Evolutionary conservation across 2,329 filamentous ascomycete species (phyloP).

Genomic region (Malbranchea cinnamomea): DNA sequence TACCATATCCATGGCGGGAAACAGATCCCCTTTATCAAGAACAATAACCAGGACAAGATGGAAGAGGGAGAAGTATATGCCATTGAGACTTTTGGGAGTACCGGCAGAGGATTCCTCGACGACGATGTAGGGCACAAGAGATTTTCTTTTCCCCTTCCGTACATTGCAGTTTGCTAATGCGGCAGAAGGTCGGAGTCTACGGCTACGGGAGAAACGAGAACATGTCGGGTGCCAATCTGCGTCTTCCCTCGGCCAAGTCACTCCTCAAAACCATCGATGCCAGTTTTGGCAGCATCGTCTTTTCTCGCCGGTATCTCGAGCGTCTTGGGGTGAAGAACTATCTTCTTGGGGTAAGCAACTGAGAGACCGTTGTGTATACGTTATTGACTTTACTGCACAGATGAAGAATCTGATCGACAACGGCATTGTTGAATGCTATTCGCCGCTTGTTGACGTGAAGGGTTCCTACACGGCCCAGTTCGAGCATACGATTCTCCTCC

Average conservation of each 20-base stretch:
- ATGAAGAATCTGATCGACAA: constrained; percentile 43
- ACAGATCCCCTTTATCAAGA: constrained; percentile 37
- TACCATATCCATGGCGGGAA: constrained; percentile 44
- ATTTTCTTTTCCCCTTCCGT: neutral
- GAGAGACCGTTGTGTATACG: neutral
- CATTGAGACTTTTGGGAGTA: constrained; percentile 44
- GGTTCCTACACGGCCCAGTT: constrained; percentile 51
- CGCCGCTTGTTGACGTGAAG: constrained; percentile 41
- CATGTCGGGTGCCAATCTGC: constrained; percentile 23
- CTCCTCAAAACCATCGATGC: constrained; percentile 44
- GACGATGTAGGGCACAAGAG: constrained; percentile 30
- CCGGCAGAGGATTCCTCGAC: constrained; percentile 33
- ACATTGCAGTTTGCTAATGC: neutral
- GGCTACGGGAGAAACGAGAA: constrained; percentile 34
- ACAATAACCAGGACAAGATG: constrained; percentile 33
- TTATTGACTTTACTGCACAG: constrained; percentile 16
- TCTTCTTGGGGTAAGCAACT: constrained; percentile 36
- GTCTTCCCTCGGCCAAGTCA: constrained; percentile 39
- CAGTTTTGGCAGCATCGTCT: constrained; percentile 48
- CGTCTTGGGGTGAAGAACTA: constrained; percentile 47
- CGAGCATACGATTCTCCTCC: constrained; percentile 41
- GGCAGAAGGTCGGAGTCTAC: constrained; percentile 33
- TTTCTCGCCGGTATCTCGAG: constrained; percentile 47
- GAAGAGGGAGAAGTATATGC: constrained; percentile 45
- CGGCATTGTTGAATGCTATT: constrained; percentile 43